Evolutionary conservation across 306 rosid genomes (phyloP).

Genomic region (Pyrus communis): DNA sequence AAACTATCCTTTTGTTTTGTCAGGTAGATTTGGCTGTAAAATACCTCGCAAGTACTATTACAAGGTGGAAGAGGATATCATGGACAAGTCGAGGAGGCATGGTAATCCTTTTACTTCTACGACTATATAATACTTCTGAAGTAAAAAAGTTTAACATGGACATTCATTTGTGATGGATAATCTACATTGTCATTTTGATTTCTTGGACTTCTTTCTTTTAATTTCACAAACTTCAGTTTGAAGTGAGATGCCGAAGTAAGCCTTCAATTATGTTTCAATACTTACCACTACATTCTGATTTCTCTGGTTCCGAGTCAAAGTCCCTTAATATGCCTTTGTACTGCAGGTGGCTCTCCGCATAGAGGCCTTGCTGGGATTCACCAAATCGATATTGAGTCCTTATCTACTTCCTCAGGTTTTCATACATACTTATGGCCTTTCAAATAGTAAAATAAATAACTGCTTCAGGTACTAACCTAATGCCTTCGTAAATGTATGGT

Average conservation of each 20-base stretch:
- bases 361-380: conserved; percentile 61
- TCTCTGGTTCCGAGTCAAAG: neutral
- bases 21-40: conserved; percentile 55
- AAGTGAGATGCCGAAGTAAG: neutral
- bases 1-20: neutral
- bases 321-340: neutral
- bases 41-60: conserved; percentile 34
- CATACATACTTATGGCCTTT: conserved; percentile 3
- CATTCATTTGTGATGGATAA: neutral
- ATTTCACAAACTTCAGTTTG: neutral
- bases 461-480: neutral
- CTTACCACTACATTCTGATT: neutral
- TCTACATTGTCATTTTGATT: neutral
- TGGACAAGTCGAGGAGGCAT: conserved; percentile 89
- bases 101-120: conserved; percentile 30
- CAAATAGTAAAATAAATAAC: neutral
- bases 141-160: neutral
- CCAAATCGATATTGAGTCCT: conserved; percentile 59
- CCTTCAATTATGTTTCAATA: neutral
- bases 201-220: neutral
- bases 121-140: neutral
- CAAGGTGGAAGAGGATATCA: conserved; percentile 59
- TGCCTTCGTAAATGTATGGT: neutral
- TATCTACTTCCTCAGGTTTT: conserved; percentile 67
- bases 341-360: conserved; percentile 59